Conservation (phyloP, 192 early-diverging fungal genomes). For the Coemansia sp. region DNA sequence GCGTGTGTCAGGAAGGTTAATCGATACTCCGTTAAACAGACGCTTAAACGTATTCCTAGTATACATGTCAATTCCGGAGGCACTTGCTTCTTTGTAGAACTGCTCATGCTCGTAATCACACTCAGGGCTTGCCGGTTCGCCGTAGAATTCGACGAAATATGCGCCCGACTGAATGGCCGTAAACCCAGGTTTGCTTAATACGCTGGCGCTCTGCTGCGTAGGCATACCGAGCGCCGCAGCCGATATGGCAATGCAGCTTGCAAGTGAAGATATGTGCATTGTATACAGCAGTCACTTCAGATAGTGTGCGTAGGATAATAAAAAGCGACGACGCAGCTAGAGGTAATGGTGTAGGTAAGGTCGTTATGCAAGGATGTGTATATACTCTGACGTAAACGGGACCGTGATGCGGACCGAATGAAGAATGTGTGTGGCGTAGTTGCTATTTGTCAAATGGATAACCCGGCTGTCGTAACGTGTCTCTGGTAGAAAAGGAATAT, state of each 20-base stretch:
- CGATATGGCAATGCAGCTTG: constrained; percentile 5
- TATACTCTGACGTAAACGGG: too few species aligned
- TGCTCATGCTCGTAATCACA: constrained; percentile 31
- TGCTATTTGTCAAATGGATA: too few species aligned
- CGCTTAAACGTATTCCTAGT: constrained; percentile 39
- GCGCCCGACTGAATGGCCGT: constrained; percentile 30
- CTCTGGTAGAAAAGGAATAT: too few species aligned
- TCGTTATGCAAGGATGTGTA: not conserved
- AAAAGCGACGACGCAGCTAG: too few species aligned
- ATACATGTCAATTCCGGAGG: constrained; percentile 28
- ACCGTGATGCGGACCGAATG: too few species aligned
- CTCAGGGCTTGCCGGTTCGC: constrained; percentile 37
- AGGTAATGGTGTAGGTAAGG: too few species aligned
- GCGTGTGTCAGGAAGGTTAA: constrained; percentile 35
- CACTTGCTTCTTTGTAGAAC: constrained; percentile 18
- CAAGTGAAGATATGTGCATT: not conserved
- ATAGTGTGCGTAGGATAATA: too few species aligned
- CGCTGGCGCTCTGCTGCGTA: constrained; percentile 10
- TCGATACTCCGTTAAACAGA: constrained; percentile 50
- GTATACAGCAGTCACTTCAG: too few species aligned
- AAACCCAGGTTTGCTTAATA: constrained; percentile 5
- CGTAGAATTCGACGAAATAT: constrained; percentile 44
- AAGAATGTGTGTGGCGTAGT: too few species aligned
- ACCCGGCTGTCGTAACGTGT: too few species aligned
- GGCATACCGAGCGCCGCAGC: constrained; percentile 8